Evolutionary conservation across 1,139 yeast species (phyloP).

Genomic region (Kodamaea derodonti): DNA sequence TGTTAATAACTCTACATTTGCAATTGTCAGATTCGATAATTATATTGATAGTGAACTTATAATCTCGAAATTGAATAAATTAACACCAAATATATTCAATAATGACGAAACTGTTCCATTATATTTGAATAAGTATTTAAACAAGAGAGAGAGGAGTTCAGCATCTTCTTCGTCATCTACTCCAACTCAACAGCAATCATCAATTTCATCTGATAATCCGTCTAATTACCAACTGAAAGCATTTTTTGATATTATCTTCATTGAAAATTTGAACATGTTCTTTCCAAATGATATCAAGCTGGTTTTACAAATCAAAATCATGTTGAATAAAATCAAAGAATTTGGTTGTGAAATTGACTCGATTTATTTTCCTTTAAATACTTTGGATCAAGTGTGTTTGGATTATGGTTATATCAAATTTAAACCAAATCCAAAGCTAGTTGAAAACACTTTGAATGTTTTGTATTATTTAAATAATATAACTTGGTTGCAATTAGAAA

Average conservation of each 20-base stretch:
- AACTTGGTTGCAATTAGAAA: constrained; percentile 23
- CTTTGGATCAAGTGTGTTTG: constrained; percentile 14
- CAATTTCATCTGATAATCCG: not conserved
- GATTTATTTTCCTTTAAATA: constrained; percentile 39
- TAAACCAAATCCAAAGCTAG: constrained; percentile 10
- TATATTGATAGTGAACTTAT: constrained; percentile 35
- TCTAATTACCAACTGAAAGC: not conserved
- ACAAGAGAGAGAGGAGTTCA: constrained; percentile 17
- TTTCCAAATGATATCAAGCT: constrained; percentile 8
- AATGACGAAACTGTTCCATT: constrained; percentile 17
- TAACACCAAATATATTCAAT: constrained; percentile 31
- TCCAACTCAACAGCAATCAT: constrained; percentile 1
- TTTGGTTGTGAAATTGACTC: constrained; percentile 40
- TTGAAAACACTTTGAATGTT: constrained; percentile 24
- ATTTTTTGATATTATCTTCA: constrained; percentile 32
- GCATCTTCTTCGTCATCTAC: not conserved
- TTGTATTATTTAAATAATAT: constrained; percentile 30
- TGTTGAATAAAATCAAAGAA: constrained; percentile 25
- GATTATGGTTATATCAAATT: constrained; percentile 34
- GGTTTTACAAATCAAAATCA: not conserved
- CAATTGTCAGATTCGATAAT: constrained; percentile 34
- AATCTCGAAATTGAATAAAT: constrained; percentile 17
- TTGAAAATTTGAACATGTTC: constrained; percentile 41
- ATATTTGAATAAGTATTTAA: constrained; percentile 14
- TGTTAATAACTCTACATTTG: constrained; percentile 17